Evolutionary conservation across 2,329 filamentous ascomycete genomes (phyloP).

Genomic region (Aspergillus sp.): DNA sequence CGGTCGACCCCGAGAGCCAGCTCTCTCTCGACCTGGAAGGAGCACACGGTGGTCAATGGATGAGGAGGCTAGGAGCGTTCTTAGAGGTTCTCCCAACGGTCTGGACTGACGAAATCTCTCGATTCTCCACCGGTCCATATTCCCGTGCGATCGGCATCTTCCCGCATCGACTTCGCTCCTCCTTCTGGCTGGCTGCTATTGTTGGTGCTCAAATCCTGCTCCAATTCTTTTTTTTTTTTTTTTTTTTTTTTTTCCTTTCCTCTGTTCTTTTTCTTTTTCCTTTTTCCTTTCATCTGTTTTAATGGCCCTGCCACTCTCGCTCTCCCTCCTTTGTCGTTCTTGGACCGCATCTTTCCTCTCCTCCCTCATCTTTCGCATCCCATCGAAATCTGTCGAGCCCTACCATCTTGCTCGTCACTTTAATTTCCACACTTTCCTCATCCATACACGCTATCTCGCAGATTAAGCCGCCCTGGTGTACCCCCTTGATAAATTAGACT

Average conservation of each 20-base stretch:
- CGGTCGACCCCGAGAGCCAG: not conserved
- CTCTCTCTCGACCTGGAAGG: not conserved
- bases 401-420: not conserved
- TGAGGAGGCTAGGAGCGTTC: not conserved
- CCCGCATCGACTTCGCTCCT: not conserved
- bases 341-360: not conserved
- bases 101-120: not conserved
- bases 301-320: not conserved
- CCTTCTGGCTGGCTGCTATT: not conserved
- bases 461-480: not conserved
- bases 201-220: not conserved
- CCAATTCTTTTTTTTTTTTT: not conserved
- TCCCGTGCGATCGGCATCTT: conserved; percentile 7
- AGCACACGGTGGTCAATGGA: too few relatives aligned
- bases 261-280: not conserved
- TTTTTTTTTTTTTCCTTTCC: not conserved
- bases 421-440: not conserved
- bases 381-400: not conserved
- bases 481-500: not conserved
- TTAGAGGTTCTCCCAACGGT: not conserved
- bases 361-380: not conserved
- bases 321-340: not conserved
- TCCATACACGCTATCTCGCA: not conserved
- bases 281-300: not conserved
- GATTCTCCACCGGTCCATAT: not conserved